Evolutionary conservation across 2,329 filamentous ascomycete species (phyloP), one percentile per base, ranked within the genome.

Genomic region (Cylindrodendrum hubeiense): DNA sequence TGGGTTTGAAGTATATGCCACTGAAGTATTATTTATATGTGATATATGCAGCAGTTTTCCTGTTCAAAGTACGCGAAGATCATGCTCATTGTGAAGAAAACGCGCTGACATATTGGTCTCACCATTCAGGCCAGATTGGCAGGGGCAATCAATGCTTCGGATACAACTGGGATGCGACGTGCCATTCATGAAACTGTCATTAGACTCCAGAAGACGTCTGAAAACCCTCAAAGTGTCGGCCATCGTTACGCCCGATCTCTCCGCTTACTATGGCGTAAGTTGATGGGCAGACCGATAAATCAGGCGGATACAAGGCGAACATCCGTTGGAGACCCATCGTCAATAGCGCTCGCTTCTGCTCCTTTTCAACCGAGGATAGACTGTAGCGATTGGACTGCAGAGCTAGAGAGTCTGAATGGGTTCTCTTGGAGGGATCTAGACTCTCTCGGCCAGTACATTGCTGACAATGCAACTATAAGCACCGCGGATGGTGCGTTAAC

Each of bases 21-120:
- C 79, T 90, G 9, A 82, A 88, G 30, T 91, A 88, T 71, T 91
- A 90, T 66, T 79, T 91, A 30, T 91, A 84, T 65, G 84, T 82
- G 2, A 90, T 90, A 24, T 90, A 91, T 73, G 87, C 87, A 1
- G 88, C 89, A 2, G 88, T 90, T 2, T 91, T 91, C 67, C 75
- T 91, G 5, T 91, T 90, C 80, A 91, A 91, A 79, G 86, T 86
- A 73, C 5, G 28, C 47, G 53, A 30, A 5, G 17, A 9, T n/a
- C n/a, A 26, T 22, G 37, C n/a, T 10, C 9, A 17, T n/a, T 19
- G 9, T 17, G 15, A 39, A 39, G 1, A 17, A 39, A 39, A 6
- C 15, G 3, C 15, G n/a, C 19, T 46, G n/a, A 43, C 13, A 55
- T 17, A 39, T 19, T 39, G 12, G 34, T 37, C 10, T 17, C 34